These are phyloP conservation scores for Xylaria venustula DNA, from an alignment of 495 filamentous ascomycete genomes.

Conservation along the genomic window DNA sequence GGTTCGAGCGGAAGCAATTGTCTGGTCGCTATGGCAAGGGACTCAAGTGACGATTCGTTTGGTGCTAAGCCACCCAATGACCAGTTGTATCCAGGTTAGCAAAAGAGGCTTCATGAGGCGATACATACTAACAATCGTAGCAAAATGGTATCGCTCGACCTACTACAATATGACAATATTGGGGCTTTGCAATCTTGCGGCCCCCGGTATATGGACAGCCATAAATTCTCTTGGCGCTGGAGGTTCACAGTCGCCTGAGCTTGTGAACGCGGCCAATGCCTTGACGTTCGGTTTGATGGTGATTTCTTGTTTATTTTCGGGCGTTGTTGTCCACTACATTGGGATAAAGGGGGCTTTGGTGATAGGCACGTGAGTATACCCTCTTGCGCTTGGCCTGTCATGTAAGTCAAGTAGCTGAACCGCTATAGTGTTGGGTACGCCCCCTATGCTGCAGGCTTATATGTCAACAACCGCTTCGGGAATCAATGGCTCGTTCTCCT, in stretches of 20 bases:
- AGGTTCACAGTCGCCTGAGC: constrained; percentile 58
- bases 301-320: constrained; percentile 57
- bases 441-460: constrained; percentile 63
- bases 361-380: constrained; percentile 49
- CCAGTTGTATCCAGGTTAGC: constrained; percentile 4
- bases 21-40: not conserved
- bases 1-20: not conserved
- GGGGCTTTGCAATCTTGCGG: constrained; percentile 61
- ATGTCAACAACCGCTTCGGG: constrained; percentile 65
- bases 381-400: not conserved
- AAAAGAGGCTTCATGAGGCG: not conserved
- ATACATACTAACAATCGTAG: constrained; percentile 29
- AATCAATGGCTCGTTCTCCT: constrained; percentile 62
- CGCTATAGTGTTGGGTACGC: constrained; percentile 54
- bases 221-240: constrained; percentile 71
- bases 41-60: not conserved
- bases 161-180: constrained; percentile 64
- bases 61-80: not conserved
- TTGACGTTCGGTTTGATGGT: constrained; percentile 68
- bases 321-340: constrained; percentile 54
- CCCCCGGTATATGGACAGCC: constrained; percentile 66
- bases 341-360: constrained; percentile 65
- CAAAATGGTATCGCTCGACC: constrained; percentile 65
- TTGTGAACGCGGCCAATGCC: constrained; percentile 69
- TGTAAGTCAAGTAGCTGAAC: not conserved